Conservation (phyloP, 768 basidiomycete genomes). For the Mycena crocata region DNA sequence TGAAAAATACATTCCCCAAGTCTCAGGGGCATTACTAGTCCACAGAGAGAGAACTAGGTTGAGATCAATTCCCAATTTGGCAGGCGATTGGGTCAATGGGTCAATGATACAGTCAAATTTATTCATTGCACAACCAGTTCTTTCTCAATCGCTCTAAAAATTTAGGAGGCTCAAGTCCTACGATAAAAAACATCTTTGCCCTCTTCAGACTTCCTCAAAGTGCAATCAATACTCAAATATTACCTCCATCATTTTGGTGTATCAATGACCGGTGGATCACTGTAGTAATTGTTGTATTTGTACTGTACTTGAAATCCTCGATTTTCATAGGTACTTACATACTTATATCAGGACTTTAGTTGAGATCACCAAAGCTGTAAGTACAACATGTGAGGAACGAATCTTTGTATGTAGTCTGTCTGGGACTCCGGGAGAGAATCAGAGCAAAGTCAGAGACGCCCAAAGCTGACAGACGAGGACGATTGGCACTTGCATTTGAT, state of each 20-base stretch:
- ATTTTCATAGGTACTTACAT: too few species aligned
- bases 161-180: background rate
- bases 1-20: background rate
- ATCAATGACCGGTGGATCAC: background rate
- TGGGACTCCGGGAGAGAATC: too few species aligned
- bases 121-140: background rate
- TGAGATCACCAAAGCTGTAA: too few species aligned
- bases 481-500: too few species aligned
- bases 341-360: too few species aligned
- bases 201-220: background rate
- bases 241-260: background rate
- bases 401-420: too few species aligned
- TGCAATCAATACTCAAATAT: background rate
- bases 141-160: slow-evolving; percentile 1
- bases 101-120: slow-evolving; percentile 7
- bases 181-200: background rate
- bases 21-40: background rate
- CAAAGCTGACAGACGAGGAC: too few species aligned
- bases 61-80: slow-evolving; percentile 14
- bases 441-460: too few species aligned
- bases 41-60: background rate
- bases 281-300: too few species aligned
- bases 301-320: too few species aligned
- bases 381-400: too few species aligned
- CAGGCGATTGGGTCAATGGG: background rate